phyloP scores from a whole-genome alignment of 352 stramenopile genomes.

The Globisporangium megalacanthum region DNA sequence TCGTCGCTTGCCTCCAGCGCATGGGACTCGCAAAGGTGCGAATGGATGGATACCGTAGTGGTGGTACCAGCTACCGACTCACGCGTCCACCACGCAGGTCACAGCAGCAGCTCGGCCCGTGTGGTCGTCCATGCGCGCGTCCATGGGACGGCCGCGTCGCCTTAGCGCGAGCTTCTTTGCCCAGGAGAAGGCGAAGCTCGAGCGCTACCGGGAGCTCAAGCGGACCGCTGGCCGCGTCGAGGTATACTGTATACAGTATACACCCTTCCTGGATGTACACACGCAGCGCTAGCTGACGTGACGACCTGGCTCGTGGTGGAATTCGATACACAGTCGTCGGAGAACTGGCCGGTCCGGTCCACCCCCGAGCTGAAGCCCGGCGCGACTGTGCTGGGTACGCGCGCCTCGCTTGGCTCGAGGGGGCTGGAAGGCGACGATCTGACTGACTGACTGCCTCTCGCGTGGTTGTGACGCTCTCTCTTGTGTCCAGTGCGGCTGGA shows the following conservation, averaged over 20 bases:
- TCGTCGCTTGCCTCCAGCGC: conserved; percentile 56
- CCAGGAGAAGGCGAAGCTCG: conserved; percentile 63
- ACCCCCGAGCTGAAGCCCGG: conserved; percentile 15
- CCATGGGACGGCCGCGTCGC: conserved; percentile 66
- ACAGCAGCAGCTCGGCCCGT: conserved; percentile 45
- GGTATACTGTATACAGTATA: neutral
- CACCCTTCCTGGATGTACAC: too few relatives aligned
- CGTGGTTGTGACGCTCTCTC: neutral
- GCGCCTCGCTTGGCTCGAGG: neutral
- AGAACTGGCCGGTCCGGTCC: conserved; percentile 13
- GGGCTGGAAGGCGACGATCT: neutral
- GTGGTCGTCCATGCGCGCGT: conserved; percentile 69
- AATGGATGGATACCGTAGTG: neutral
- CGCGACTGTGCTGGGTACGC: conserved; percentile 27
- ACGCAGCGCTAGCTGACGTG: neutral
- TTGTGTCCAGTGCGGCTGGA: conserved; percentile 27
- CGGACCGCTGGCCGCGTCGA: conserved; percentile 12
- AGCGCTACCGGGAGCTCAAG: conserved; percentile 48
- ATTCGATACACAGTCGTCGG: neutral
- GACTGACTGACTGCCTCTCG: neutral
- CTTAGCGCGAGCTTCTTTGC: conserved; percentile 62
- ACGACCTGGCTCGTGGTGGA: too few relatives aligned
- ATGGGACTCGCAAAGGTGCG: conserved; percentile 62
- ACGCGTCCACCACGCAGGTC: conserved; percentile 19
- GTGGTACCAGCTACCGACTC: neutral